Base-by-base conservation (phyloP, 768 basidiomycete genomes). In the Mycena alexandri region DNA sequence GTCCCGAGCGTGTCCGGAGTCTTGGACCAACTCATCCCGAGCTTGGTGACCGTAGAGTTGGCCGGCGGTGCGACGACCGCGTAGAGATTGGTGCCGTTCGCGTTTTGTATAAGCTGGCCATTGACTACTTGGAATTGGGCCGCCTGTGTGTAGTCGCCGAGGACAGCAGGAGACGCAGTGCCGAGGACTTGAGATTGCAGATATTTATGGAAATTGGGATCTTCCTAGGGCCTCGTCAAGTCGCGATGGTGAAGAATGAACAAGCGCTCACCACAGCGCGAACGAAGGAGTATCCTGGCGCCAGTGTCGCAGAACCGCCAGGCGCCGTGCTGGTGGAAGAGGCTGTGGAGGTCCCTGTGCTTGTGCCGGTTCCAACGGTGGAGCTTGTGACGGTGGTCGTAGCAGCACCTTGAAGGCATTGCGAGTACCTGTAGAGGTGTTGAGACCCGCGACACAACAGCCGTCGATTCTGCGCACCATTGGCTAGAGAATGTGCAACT, bases 161-260 rank as follows among this genome's bases (percentile, higher is more conserved):
- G 83, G 48, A 89, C 85, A 5, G 86, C 87, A 41, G 81, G 76
- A 0, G 81, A 80, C 8, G 82, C 80, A 19, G 80, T 83, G 69
- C 79, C 77, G 21, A 76, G 68, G 0, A 81, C 79, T 68, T 87
- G 81, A 19, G 88, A 87, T 47, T 83, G 84, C 38, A 90, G 84
- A 75, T 89, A 89, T 70, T 87, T 81, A 76, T 87, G 88, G 84
- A 87, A 88, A 76, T 88, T 86, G 5, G 87, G 87, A 41, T 81
- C 84, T 63, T 82, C 84, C 86, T 88, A 64, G 12, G 44, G 48
- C 19, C 41, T 22, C 24, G 13, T 8, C 5, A 36, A 43, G 24
- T 17, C 21, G 48, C 38, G 6, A 6, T 58, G 16, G n/a, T 0
- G 17, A 52, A 36, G 46, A 38, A 43, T 29, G 3, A 36, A 19